These are phyloP conservation scores for Kurtzmaniella fragi DNA, from an alignment of 805 yeast species.

Conservation along the genomic window DNA sequence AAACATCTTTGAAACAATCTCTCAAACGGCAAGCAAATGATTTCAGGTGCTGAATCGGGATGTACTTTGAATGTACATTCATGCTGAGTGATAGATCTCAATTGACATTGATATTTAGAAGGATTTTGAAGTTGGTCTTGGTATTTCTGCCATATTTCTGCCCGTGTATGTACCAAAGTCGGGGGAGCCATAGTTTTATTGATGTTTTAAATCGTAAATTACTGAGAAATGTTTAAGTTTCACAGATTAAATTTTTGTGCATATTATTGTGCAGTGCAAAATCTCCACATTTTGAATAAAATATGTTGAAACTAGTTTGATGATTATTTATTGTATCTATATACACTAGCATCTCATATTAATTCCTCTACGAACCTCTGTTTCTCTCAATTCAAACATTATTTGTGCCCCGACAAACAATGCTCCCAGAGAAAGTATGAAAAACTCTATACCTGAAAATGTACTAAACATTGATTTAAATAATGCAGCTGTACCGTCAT, in stretches of 20 bases:
- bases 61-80: constrained; percentile 36
- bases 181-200: constrained; percentile 36
- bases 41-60: constrained; percentile 22
- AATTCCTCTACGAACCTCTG: constrained; percentile 79
- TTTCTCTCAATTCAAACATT: constrained; percentile 89
- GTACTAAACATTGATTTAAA: constrained; percentile 71
- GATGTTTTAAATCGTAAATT: too few species aligned
- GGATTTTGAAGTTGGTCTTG: constrained; percentile 23
- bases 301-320: too few species aligned
- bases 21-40: constrained; percentile 40
- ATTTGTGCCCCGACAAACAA: constrained; percentile 84
- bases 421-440: constrained; percentile 54
- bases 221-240: too few species aligned
- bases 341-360: constrained; percentile 61
- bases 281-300: too few species aligned
- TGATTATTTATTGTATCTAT: too few species aligned
- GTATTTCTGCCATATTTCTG: constrained; percentile 24
- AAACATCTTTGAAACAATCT: constrained; percentile 38
- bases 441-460: constrained; percentile 58
- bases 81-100: constrained; percentile 32
- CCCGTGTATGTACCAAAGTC: constrained; percentile 30
- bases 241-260: too few species aligned
- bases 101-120: constrained; percentile 26
- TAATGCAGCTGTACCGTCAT: constrained; percentile 71
- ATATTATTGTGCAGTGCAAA: too few species aligned